Evolutionary conservation across 345 rosid genomes (phyloP).

Genomic region (Boechera stricta): DNA sequence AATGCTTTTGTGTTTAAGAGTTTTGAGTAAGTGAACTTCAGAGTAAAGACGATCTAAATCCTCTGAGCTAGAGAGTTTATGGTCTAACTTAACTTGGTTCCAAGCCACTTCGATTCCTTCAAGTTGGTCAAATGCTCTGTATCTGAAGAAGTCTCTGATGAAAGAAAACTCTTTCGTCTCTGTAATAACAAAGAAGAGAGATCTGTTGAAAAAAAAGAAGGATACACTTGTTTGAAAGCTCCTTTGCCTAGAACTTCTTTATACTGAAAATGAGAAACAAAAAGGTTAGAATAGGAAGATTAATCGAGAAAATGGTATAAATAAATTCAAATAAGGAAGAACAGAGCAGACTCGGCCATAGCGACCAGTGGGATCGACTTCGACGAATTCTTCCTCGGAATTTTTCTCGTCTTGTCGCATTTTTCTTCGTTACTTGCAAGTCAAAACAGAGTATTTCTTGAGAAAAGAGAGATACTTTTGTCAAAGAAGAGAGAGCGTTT

Average conservation of each 20-base stretch:
- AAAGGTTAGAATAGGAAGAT: not conserved
- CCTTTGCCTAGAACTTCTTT: conserved; percentile 95
- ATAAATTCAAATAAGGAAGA: not conserved
- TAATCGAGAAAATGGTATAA: not conserved
- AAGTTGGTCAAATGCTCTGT: conserved; percentile 87
- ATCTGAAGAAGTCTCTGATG: conserved; percentile 59
- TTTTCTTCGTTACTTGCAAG: conserved; percentile 14
- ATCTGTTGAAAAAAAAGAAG: conserved; percentile 40
- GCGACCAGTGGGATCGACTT: conserved; percentile 87
- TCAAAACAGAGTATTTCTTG: conserved; percentile 25
- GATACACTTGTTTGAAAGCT: conserved; percentile 99
- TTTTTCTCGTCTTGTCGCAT: conserved; percentile 62
- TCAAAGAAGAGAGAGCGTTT: not conserved
- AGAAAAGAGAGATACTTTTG: not conserved
- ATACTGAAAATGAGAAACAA: conserved; percentile 55
- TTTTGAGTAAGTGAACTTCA: conserved; percentile 89
- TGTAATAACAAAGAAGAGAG: conserved; percentile 4
- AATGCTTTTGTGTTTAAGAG: conserved; percentile 90
- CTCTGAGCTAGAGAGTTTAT: conserved; percentile 70
- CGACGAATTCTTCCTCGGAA: conserved; percentile 71
- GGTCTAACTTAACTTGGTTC: conserved; percentile 84
- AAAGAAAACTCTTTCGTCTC: conserved; percentile 45
- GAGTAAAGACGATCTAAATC: conserved; percentile 87
- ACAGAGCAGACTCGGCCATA: conserved; percentile 85
- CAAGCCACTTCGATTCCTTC: conserved; percentile 99